A percentile compares a stretch with the other conserved stretches of the same genome.
These are phyloP conservation scores for Xylaria curta DNA, from an alignment of 495 filamentous ascomycete genomes.

Conservation along the genomic window DNA sequence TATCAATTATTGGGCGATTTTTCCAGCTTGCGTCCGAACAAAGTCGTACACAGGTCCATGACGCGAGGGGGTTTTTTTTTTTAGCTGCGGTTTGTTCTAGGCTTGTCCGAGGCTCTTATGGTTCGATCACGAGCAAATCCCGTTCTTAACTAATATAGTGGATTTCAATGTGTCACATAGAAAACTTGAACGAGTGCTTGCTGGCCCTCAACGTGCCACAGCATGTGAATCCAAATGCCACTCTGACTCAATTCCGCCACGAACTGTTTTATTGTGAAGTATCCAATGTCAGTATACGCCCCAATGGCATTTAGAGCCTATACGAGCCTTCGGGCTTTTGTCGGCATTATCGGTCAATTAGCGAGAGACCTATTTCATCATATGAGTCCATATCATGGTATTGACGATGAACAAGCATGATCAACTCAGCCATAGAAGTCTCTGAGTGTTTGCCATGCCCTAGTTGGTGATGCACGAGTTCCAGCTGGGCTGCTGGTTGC, in stretches of 20 bases:
- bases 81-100: not conserved
- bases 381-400: not conserved
- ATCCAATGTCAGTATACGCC: not conserved
- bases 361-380: not conserved
- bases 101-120: not conserved
- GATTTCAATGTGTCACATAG: not conserved
- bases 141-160: not conserved
- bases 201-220: not conserved
- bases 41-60: not conserved
- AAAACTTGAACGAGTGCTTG: not conserved
- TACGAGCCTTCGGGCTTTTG: not conserved
- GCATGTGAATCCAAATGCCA: not conserved
- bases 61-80: not conserved
- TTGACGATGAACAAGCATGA: not conserved
- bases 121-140: conserved; percentile 7
- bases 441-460: not conserved
- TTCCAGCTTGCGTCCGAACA: not conserved
- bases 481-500: not conserved
- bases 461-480: not conserved
- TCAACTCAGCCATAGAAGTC: not conserved
- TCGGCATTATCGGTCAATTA: conserved; percentile 13
- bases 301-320: not conserved
- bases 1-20: conserved; percentile 33
- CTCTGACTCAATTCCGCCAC: not conserved
- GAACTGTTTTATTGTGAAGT: conserved; percentile 6